Evolutionary conservation across 352 stramenopile genomes (phyloP).

Genomic region (Phytophthora crassamura): DNA sequence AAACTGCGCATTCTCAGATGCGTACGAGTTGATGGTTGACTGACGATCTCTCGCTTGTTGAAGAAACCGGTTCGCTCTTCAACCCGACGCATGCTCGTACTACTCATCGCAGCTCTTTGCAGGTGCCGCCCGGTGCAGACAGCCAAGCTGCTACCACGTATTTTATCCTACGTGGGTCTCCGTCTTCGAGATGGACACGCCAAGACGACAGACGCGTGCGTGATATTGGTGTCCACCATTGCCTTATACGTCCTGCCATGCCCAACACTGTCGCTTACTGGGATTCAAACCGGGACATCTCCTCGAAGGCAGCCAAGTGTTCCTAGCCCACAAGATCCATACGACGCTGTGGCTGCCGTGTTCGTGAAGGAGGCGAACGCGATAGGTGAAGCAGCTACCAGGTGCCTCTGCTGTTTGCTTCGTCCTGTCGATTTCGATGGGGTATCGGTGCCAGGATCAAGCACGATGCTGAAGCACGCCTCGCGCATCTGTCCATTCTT

Average conservation of each 20-base stretch:
- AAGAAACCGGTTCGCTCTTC: conserved; percentile 56
- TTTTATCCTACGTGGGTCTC: conserved; percentile 52
- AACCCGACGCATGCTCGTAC: conserved; percentile 63
- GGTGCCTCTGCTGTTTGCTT: conserved; percentile 56
- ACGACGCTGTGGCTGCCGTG: conserved; percentile 43
- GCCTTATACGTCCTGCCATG: conserved; percentile 53
- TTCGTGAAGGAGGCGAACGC: conserved; percentile 54
- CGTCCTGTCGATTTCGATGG: conserved; percentile 65
- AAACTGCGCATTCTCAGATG: neutral
- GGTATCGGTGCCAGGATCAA: conserved; percentile 34
- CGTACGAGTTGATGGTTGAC: neutral
- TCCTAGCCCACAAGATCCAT: conserved; percentile 11
- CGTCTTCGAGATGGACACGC: conserved; percentile 63
- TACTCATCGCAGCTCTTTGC: conserved; percentile 62
- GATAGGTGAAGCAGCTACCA: conserved; percentile 54
- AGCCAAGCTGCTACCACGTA: conserved; percentile 48
- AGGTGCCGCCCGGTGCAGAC: conserved; percentile 46
- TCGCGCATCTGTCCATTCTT: conserved; percentile 23
- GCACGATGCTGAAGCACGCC: conserved; percentile 39
- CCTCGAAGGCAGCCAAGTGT: conserved; percentile 10
- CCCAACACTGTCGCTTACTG: conserved; percentile 14
- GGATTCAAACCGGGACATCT: neutral
- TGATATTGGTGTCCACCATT: conserved; percentile 60
- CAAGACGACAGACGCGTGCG: conserved; percentile 62
- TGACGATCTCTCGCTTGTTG: neutral